Percentiles rank a stretch among this genome's conserved stretches.
Evolutionary conservation across 495 filamentous ascomycete species (phyloP).

Genomic region (Opeltia flavorubescens): DNA sequence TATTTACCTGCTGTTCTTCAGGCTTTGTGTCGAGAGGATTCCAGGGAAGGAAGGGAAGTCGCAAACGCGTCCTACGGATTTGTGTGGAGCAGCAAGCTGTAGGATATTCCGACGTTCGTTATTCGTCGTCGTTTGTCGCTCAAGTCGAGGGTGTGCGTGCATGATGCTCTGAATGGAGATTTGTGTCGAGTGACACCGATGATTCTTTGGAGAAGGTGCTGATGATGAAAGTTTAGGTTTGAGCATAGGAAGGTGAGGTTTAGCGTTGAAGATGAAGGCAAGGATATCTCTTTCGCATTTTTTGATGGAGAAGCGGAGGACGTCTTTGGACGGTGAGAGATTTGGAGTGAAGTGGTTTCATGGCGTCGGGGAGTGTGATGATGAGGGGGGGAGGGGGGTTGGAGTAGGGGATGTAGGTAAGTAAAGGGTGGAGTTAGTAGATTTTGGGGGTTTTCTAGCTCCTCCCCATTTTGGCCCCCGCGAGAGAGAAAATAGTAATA

Average conservation of each 20-base stretch:
- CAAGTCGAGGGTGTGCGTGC: constrained; percentile 75
- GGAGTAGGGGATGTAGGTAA: constrained; percentile 85
- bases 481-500: no score
- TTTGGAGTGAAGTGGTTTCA: constrained; percentile 61
- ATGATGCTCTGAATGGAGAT: constrained; percentile 71
- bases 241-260: constrained; percentile 93
- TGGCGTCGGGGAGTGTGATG: constrained; percentile 86
- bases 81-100: constrained; percentile 70
- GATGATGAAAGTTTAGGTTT: constrained; percentile 61
- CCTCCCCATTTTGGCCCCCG: no score
- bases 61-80: constrained; percentile 69
- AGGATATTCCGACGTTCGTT: constrained; percentile 73
- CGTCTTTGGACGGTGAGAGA: constrained; percentile 59
- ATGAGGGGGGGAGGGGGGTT: constrained; percentile 76
- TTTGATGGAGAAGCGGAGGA: constrained; percentile 48
- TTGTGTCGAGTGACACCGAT: constrained; percentile 57
- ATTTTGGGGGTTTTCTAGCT: not conserved
- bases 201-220: constrained; percentile 62
- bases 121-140: no score
- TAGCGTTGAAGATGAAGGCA: constrained; percentile 72
- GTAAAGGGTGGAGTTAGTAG: constrained; percentile 16
- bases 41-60: constrained; percentile 74
- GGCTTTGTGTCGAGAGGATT: constrained; percentile 64
- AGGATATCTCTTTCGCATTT: constrained; percentile 90
- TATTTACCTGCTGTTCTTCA: constrained; percentile 43